Percentiles rank a stretch among this genome's conserved stretches.
Evolutionary conservation across 208 protist genomes (phyloP).

Genomic region (Porcisia hertigi): DNA sequence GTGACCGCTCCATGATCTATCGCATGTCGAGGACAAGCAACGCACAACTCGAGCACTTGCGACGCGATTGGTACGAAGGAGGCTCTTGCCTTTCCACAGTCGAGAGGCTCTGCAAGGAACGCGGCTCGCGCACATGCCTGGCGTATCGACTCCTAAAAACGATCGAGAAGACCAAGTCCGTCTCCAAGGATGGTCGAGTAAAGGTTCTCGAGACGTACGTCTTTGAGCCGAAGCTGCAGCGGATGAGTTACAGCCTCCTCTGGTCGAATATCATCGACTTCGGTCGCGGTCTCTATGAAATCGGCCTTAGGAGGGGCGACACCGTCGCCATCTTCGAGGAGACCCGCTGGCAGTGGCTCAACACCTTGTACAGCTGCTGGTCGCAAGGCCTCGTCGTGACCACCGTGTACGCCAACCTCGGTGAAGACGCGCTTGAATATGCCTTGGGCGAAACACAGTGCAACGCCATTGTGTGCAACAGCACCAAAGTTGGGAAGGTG

Average conservation of each 20-base stretch:
- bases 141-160: constrained; percentile 51
- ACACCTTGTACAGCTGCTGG: constrained; percentile 66
- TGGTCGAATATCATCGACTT: constrained; percentile 61
- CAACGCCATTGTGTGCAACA: constrained; percentile 70
- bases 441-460: constrained; percentile 74
- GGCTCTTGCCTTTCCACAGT: constrained; percentile 44
- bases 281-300: constrained; percentile 48
- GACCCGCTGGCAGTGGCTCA: constrained; percentile 88
- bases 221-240: constrained; percentile 53
- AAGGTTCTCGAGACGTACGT: constrained; percentile 69
- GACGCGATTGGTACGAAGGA: constrained; percentile 44
- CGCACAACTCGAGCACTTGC: constrained; percentile 45
- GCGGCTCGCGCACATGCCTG: constrained; percentile 44
- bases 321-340: constrained; percentile 74
- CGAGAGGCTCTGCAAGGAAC: constrained; percentile 44
- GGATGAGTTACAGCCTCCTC: constrained; percentile 53
- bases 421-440: constrained; percentile 75
- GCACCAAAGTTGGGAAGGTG: constrained; percentile 55
- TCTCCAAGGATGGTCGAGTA: constrained; percentile 35
- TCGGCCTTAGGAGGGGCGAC: constrained; percentile 57
- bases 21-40: constrained; percentile 58
- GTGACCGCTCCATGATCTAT: constrained; percentile 60
- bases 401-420: constrained; percentile 89
- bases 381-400: constrained; percentile 60
- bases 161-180: constrained; percentile 47